Conservation (phyloP, 495 filamentous ascomycete species). For the Penicillium cosmopolitanum region DNA sequence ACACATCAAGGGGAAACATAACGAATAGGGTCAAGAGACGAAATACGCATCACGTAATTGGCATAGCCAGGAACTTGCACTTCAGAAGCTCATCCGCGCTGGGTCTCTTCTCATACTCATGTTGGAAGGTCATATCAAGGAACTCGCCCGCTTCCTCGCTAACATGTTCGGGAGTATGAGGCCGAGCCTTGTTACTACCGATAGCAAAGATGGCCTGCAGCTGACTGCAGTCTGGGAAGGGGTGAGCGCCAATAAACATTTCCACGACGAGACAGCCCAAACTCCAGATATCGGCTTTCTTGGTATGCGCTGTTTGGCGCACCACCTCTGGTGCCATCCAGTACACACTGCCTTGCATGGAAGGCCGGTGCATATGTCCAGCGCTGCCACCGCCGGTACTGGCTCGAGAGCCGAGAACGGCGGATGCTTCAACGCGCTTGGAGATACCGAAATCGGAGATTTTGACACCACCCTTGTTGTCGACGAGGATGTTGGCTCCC, state of each 20-base stretch:
- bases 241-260: conserved; percentile 97
- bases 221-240: conserved; percentile 96
- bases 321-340: conserved; percentile 99
- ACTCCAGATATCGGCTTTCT: conserved; percentile 99
- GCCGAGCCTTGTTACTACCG: conserved; percentile 81
- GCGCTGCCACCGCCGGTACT: conserved; percentile 44
- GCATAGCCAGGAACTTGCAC: conserved; percentile 73
- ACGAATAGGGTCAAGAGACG: not conserved
- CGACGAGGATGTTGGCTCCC: conserved; percentile 96
- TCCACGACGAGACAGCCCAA: conserved; percentile 96
- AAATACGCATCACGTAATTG: conserved; percentile 49
- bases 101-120: conserved; percentile 89
- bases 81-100: conserved; percentile 87
- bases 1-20: conserved; percentile 3
- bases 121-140: conserved; percentile 86
- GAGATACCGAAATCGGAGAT: conserved; percentile 99
- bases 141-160: conserved; percentile 86
- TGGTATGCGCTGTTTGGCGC: conserved; percentile 94
- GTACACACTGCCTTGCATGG: conserved; percentile 95
- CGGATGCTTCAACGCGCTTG: conserved; percentile 89
- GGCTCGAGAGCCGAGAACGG: conserved; percentile 59
- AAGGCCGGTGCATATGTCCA: conserved; percentile 81
- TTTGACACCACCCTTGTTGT: conserved; percentile 99
- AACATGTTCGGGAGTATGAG: conserved; percentile 85
- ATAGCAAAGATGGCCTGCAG: conserved; percentile 99